Conservation (phyloP, 306 rosid genomes). For the Ormosia semicastrata region DNA sequence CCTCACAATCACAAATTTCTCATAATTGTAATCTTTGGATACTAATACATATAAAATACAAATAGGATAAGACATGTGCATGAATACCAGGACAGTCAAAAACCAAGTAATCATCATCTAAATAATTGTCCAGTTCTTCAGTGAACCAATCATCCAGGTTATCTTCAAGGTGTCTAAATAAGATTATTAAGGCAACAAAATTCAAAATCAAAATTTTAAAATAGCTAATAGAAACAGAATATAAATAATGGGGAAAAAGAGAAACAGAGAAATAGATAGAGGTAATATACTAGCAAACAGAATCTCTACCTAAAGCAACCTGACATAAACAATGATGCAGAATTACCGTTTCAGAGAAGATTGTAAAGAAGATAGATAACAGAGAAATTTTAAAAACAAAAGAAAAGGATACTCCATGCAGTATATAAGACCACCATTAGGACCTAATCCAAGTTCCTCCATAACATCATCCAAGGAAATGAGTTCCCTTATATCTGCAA, state of each 20-base stretch:
- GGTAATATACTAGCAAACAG: neutral
- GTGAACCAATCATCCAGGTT: conserved; percentile 82
- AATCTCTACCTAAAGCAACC: neutral
- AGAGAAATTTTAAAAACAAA: neutral
- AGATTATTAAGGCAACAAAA: conserved; percentile 47
- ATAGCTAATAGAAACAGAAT: neutral
- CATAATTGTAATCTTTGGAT: neutral
- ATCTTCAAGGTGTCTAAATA: conserved; percentile 79
- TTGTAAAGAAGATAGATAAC: neutral
- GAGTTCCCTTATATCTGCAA: conserved; percentile 88
- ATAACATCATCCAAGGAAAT: conserved; percentile 90
- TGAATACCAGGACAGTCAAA: conserved; percentile 93
- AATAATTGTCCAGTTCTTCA: conserved; percentile 75
- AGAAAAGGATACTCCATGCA: conserved; percentile 99
- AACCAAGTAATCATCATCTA: conserved; percentile 88
- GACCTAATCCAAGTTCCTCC: conserved; percentile 97
- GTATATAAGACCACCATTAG: conserved; percentile 90
- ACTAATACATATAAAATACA: neutral
- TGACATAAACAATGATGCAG: neutral
- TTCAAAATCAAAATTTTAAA: neutral
- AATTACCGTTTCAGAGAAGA: neutral
- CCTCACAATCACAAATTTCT: neutral
- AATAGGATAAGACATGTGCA: neutral
- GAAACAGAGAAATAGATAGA: neutral
- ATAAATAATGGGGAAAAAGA: neutral